Evolutionary conservation across 768 basidiomycete genomes (phyloP).

Genomic region (Panaeolus papilionaceus): DNA sequence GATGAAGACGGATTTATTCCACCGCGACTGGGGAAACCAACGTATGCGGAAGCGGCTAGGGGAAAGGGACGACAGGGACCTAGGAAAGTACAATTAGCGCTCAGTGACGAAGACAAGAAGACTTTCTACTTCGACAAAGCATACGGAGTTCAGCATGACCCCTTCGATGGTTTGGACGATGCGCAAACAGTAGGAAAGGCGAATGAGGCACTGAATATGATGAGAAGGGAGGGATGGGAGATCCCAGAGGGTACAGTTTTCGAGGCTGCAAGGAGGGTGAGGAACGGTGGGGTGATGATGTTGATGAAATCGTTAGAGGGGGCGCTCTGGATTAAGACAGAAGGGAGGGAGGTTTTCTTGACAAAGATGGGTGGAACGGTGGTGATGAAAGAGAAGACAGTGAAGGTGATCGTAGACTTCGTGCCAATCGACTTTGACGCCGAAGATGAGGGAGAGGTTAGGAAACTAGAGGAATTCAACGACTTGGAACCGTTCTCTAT

Average conservation of each 20-base stretch:
- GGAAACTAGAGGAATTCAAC: not conserved
- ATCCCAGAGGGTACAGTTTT: not conserved
- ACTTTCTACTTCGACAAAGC: too few relatives aligned
- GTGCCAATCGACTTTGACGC: not conserved
- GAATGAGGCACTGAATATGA: not conserved
- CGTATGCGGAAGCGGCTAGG: too few relatives aligned
- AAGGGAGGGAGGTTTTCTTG: not conserved
- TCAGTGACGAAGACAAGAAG: too few relatives aligned
- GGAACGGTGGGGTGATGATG: not conserved
- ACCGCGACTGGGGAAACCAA: too few relatives aligned
- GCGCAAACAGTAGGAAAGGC: not conserved
- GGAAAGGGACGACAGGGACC: too few relatives aligned
- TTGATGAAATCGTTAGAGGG: not conserved
- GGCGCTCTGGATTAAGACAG: not conserved
- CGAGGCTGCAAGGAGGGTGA: conserved; percentile 4
- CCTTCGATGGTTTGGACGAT: not conserved
- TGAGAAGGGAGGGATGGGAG: not conserved
- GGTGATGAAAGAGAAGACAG: not conserved
- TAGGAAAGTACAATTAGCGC: too few relatives aligned
- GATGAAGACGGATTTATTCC: too few relatives aligned
- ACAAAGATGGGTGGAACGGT: not conserved
- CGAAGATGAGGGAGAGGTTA: not conserved
- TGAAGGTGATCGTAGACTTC: not conserved
- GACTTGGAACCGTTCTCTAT: not conserved
- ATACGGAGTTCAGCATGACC: too few relatives aligned